Percentiles rank a stretch among this genome's conserved stretches.
Evolutionary conservation across 768 basidiomycete genomes (phyloP).

Genomic region (Tubosaeta brunneosetosa): DNA sequence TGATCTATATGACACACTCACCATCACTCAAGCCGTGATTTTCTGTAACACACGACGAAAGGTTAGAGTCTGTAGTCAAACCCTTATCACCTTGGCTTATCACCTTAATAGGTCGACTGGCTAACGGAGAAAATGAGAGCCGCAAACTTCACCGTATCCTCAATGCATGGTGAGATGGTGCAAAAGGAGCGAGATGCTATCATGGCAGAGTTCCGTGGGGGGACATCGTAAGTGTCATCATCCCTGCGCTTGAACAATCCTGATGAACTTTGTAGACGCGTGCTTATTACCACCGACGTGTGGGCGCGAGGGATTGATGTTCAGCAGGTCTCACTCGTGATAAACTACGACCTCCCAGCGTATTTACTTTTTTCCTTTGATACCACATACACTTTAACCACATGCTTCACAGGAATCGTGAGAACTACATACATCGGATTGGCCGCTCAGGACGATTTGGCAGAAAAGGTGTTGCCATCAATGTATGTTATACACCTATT

Average conservation of each 20-base stretch:
- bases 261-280: slow-evolving; percentile 52
- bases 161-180: slow-evolving; percentile 95
- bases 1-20: slow-evolving; percentile 96
- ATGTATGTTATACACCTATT: slow-evolving; percentile 51
- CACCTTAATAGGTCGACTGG: slow-evolving; percentile 77
- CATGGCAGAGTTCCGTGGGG: slow-evolving; percentile 94
- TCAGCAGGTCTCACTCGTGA: slow-evolving; percentile 94
- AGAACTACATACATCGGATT: slow-evolving; percentile 99
- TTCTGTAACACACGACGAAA: slow-evolving; percentile 98
- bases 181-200: slow-evolving; percentile 95
- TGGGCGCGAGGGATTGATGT: slow-evolving; percentile 99
- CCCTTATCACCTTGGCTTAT: slow-evolving; percentile 4
- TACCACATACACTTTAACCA: slow-evolving; percentile 10
- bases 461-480: slow-evolving; percentile 98
- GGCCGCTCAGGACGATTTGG: slow-evolving; percentile 99
- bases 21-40: slow-evolving; percentile 98
- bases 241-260: slow-evolving; percentile 2
- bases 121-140: slow-evolving; percentile 97
- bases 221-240: slow-evolving; percentile 65
- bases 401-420: slow-evolving; percentile 64
- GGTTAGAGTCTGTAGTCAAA: slow-evolving; percentile 41
- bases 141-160: slow-evolving; percentile 98
- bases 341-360: slow-evolving; percentile 95
- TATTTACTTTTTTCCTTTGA: slow-evolving; percentile 36
- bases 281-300: slow-evolving; percentile 93